Conservation (phyloP, 352 stramenopile species). For the Globisporangium camurandrum region DNA sequence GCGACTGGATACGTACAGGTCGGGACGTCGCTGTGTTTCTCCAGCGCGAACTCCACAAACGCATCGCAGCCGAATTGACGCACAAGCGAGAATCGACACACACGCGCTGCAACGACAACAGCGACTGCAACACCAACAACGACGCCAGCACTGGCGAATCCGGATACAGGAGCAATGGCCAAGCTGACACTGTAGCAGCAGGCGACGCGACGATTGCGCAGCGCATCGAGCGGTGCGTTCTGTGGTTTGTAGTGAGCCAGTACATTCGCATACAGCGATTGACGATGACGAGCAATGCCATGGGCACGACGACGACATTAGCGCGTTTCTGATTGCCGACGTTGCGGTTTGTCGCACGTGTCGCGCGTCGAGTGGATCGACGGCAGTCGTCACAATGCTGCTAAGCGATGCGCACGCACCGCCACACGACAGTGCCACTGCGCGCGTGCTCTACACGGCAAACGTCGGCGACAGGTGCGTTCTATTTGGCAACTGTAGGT, state of each 20-base stretch:
- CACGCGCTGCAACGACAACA: too few species aligned
- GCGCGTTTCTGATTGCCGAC: constrained; percentile 70
- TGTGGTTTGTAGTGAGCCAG: background rate
- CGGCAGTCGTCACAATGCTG: constrained; percentile 46
- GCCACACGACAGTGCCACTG: constrained; percentile 12
- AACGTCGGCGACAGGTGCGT: constrained; percentile 75
- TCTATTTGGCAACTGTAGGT: background rate
- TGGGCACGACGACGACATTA: too few species aligned
- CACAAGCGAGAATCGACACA: background rate
- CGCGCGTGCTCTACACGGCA: constrained; percentile 37
- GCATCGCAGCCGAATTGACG: constrained; percentile 39
- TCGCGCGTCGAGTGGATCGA: constrained; percentile 42
- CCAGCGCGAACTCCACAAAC: constrained; percentile 57
- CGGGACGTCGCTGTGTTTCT: constrained; percentile 63
- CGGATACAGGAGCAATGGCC: too few species aligned
- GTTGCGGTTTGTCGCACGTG: constrained; percentile 59
- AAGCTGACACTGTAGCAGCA: too few species aligned
- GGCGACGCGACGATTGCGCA: constrained; percentile 39
- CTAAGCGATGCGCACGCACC: too few species aligned
- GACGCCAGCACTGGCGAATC: constrained; percentile 6
- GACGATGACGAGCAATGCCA: too few species aligned
- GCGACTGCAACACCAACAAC: background rate
- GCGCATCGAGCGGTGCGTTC: constrained; percentile 43
- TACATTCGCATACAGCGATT: too few species aligned
- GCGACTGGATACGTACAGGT: constrained; percentile 17